Base-by-base conservation (phyloP, 1,284 basidiomycete genomes). In the Austropuccinia psidii region DNA sequence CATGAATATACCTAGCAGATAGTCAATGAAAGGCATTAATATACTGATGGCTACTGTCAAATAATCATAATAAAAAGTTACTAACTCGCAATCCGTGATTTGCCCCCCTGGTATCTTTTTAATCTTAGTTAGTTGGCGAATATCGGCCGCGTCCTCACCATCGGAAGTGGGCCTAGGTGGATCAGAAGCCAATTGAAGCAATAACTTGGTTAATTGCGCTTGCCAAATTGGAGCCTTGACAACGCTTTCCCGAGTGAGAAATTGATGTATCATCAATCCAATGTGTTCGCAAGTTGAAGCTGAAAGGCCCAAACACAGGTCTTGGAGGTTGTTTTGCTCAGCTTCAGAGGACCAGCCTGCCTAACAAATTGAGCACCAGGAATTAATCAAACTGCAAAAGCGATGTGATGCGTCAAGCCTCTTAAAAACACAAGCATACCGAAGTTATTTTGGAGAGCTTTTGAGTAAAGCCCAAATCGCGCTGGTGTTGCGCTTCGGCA, bases 31-130 rank as follows among this genome's bases (percentile, higher is more conserved):
- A n/a, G n/a, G n/a, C n/a, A n/a, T n/a, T n/a, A n/a, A n/a, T n/a
- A n/a, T n/a, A n/a, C n/a, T n/a, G n/a, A n/a, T n/a, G n/a, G n/a
- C n/a, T n/a, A n/a, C n/a, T n/a, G n/a, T n/a, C n/a, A n/a, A n/a
- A n/a, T n/a, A n/a, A n/a, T n/a, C n/a, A n/a, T 24, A 65, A 50
- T 49, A 8, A 41, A 52, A 43, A 27, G 37, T 54, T 43, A 29
- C 91, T 78, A 95, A 98, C 83, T 98, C 94, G 13, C 92, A 96
- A 80, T 98, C 93, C 37, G 84, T 86, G 41, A 94, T 93, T 64
- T 86, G 84, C 13, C 96, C 96, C 15, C 96, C 96, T 0, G 96
- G 94, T 21, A 98, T 90, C 81, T 96, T 95, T 84, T 99, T 98
- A 82, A 98, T 94, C 83, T 98, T 98, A 76, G 98, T 91, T 77